Evolutionary conservation across 805 yeast species (phyloP).

Genomic region (Starmerella asiatica): DNA sequence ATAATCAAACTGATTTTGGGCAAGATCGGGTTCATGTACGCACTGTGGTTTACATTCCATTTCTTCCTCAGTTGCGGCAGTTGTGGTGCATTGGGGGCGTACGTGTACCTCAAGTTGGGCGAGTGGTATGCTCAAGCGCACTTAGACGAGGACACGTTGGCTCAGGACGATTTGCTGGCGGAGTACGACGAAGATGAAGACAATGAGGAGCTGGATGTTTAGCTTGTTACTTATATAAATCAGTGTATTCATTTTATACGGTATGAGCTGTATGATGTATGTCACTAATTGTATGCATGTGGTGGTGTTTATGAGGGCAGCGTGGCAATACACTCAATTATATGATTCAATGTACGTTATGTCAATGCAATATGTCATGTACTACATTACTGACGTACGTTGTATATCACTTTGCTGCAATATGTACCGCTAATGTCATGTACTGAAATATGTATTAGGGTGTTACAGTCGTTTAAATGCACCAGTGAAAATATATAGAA

Average conservation of each 20-base stretch:
- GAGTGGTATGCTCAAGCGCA: constrained; percentile 21
- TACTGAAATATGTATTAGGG: no score
- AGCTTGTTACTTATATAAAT: not conserved
- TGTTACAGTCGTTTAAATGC: no score
- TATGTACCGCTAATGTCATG: no score
- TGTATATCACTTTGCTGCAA: no score
- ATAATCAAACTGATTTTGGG: constrained; percentile 3
- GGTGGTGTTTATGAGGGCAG: not conserved
- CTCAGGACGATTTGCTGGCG: constrained; percentile 20
- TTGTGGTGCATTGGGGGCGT: constrained; percentile 22
- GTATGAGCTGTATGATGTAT: constrained; percentile 4
- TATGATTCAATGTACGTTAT: no score
- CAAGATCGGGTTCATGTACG: constrained; percentile 3
- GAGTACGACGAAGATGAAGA: constrained; percentile 23
- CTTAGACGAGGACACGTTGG: constrained; percentile 18
- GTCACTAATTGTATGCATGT: not conserved
- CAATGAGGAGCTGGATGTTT: constrained; percentile 18
- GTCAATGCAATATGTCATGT: no score
- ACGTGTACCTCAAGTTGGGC: constrained; percentile 19
- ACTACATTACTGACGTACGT: no score
- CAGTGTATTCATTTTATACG: no score
- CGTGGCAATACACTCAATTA: no score
- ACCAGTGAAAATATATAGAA: no score
- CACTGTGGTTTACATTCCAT: constrained; percentile 13
- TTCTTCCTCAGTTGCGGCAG: constrained; percentile 19